Conservation (phyloP, 2,329 filamentous ascomycete species). For the Colletotrichum gigasporum region DNA sequence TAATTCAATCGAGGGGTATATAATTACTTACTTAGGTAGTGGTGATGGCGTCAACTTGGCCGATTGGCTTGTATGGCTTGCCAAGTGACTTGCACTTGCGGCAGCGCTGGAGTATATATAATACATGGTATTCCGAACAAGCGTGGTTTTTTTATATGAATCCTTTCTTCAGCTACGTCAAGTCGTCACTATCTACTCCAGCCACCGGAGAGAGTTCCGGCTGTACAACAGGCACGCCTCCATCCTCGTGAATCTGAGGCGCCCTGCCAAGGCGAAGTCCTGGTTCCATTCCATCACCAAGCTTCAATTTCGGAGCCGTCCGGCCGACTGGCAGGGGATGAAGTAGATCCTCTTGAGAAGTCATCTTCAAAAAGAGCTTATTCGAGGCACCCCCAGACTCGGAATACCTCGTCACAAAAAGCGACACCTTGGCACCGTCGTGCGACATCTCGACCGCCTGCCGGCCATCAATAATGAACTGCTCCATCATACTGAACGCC, state of each 20-base stretch:
- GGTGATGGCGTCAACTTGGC: no score
- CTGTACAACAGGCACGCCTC: background rate
- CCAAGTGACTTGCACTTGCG: no score
- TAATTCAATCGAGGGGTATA: no score
- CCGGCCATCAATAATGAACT: background rate
- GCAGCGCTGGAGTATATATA: no score
- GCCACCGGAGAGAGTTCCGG: no score
- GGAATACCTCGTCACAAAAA: slow-evolving; percentile 1
- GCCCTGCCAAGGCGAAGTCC: background rate
- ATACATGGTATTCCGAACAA: no score
- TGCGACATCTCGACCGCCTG: background rate
- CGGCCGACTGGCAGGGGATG: background rate
- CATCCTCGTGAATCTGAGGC: background rate
- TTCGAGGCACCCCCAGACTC: background rate
- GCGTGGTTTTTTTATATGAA: no score
- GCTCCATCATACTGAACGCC: background rate
- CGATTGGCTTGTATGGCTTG: no score
- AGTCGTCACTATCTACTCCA: no score
- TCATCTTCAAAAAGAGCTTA: background rate
- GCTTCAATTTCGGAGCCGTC: background rate
- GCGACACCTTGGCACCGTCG: background rate
- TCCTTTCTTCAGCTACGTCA: no score
- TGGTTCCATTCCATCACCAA: background rate
- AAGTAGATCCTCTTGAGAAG: background rate
- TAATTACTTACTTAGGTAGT: no score